phyloP scores from a whole-genome alignment of 2,329 filamentous ascomycete species.

The Pseudofabraea citricarpa region DNA sequence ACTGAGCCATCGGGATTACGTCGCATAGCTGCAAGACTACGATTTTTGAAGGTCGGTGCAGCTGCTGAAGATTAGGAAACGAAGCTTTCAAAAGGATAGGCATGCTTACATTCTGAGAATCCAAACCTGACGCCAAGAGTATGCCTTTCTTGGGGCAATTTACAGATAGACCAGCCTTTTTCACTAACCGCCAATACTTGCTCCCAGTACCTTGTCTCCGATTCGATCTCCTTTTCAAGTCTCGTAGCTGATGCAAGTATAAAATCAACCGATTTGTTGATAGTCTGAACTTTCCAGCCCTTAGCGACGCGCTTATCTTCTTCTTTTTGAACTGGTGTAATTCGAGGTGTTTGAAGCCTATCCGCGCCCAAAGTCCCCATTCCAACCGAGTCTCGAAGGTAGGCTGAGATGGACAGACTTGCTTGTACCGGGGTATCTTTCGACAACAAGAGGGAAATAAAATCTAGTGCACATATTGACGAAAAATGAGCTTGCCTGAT shows the following conservation, averaged over 20 bases:
- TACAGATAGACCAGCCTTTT: constrained; percentile 81
- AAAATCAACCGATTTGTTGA: constrained; percentile 69
- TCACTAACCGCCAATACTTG: constrained; percentile 77
- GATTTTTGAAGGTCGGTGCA: constrained; percentile 54
- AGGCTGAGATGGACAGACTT: constrained; percentile 63
- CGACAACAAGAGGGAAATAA: constrained; percentile 78
- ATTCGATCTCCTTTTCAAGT: constrained; percentile 70
- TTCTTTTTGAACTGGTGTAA: constrained; percentile 48
- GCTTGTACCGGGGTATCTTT: constrained; percentile 72
- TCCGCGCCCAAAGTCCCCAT: constrained; percentile 70
- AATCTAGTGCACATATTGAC: constrained; percentile 69
- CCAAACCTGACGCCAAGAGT: constrained; percentile 84
- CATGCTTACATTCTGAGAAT: constrained; percentile 59
- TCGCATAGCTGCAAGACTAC: constrained; percentile 76
- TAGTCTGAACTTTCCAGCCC: constrained; percentile 75
- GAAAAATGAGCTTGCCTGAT: constrained; percentile 47
- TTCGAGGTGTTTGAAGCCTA: constrained; percentile 55
- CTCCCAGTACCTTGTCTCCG: constrained; percentile 85
- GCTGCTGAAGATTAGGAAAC: constrained; percentile 34
- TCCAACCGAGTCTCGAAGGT: constrained; percentile 65
- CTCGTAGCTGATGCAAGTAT: constrained; percentile 67
- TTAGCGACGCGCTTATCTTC: constrained; percentile 53
- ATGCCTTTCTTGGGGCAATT: constrained; percentile 67
- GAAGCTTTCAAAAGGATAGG: constrained; percentile 5
- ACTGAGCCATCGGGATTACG: constrained; percentile 71